Evolutionary conservation across 129 eudicot genomes (phyloP).

Genomic region (Ambrosia artemisiifolia): DNA sequence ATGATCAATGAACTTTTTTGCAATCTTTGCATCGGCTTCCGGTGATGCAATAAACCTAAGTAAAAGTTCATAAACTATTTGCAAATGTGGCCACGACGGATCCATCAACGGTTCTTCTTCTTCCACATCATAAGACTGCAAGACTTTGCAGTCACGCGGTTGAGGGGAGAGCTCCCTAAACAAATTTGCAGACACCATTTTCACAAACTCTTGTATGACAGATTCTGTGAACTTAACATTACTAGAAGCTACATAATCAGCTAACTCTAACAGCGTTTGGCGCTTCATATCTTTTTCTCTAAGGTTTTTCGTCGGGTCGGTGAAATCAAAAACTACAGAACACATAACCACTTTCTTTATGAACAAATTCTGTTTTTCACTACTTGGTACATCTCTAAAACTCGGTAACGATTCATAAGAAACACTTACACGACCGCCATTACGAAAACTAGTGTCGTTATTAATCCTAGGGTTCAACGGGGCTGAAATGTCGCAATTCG

Average conservation of each 20-base stretch:
- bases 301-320: slow-evolving; percentile 65
- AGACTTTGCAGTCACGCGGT: slow-evolving; percentile 58
- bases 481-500: slow-evolving; percentile 44
- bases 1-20: slow-evolving; percentile 68
- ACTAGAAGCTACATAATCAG: slow-evolving; percentile 64
- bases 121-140: slow-evolving; percentile 64
- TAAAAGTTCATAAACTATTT: slow-evolving; percentile 71
- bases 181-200: slow-evolving; percentile 74
- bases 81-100: slow-evolving; percentile 92
- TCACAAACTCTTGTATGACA: slow-evolving; percentile 67
- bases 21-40: slow-evolving; percentile 67
- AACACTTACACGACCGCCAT: slow-evolving; percentile 33
- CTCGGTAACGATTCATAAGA: slow-evolving; percentile 73
- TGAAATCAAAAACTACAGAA: slow-evolving; percentile 62
- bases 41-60: slow-evolving; percentile 77
- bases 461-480: slow-evolving; percentile 35
- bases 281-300: slow-evolving; percentile 85
- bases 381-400: slow-evolving; percentile 69
- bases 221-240: slow-evolving; percentile 58
- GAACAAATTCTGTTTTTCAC: slow-evolving; percentile 69
- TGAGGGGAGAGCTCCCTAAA: slow-evolving; percentile 65
- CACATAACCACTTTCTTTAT: slow-evolving; percentile 67
- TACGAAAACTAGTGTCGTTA: slow-evolving; percentile 32
- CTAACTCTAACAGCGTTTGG: slow-evolving; percentile 73
- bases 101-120: slow-evolving; percentile 92